phyloP scores from a whole-genome alignment of 2,329 filamentous ascomycete species.

The Phoma herbarum region DNA sequence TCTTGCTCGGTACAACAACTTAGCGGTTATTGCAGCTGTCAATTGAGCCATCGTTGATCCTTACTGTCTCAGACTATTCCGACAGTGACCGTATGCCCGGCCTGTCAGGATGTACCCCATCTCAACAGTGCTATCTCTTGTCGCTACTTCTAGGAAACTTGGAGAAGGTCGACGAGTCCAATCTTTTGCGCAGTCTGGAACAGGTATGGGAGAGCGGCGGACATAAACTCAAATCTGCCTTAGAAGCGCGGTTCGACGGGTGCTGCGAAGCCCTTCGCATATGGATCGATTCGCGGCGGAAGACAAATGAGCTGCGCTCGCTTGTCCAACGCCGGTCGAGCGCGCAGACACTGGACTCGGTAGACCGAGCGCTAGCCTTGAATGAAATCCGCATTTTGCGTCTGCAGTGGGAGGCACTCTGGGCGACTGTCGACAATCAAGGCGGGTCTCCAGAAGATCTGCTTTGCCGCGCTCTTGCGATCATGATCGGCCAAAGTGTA shows the following conservation, averaged over 20 bases:
- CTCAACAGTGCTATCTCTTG: not conserved
- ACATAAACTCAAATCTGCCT: not conserved
- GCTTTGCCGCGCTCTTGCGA: not conserved
- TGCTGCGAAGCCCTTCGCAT: not conserved
- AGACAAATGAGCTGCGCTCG: not conserved
- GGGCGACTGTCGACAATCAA: not conserved
- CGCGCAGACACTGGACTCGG: constrained; percentile 2
- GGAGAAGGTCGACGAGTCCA: not conserved
- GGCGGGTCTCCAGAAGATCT: not conserved
- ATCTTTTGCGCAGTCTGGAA: not conserved
- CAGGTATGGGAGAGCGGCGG: not conserved
- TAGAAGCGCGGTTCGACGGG: not conserved
- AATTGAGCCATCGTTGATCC: too few species aligned
- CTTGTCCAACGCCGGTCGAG: not conserved
- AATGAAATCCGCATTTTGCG: not conserved
- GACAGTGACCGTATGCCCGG: too few species aligned
- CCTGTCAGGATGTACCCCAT: too few species aligned
- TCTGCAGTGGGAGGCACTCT: not conserved
- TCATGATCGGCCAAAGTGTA: not conserved
- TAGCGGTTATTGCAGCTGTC: too few species aligned
- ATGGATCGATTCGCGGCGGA: not conserved
- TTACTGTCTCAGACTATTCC: too few species aligned
- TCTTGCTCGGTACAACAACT: too few species aligned
- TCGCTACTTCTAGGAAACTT: not conserved
- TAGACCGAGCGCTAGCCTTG: not conserved